phyloP scores from a whole-genome alignment of 805 yeast genomes.

The Candida tallmaniae region DNA sequence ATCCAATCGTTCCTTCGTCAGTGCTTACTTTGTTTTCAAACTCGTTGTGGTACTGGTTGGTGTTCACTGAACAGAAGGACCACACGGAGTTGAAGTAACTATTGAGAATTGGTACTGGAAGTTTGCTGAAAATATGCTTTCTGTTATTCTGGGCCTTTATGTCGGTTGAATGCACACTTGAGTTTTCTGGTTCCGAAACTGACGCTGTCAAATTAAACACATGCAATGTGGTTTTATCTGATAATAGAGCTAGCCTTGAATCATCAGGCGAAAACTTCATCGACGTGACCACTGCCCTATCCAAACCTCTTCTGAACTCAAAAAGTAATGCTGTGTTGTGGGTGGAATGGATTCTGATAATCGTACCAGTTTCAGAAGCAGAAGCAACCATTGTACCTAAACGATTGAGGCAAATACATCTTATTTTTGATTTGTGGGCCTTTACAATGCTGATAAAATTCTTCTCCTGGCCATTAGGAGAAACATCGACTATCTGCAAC shows the following conservation, averaged over 20 bases:
- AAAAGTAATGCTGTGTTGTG: conserved; percentile 63
- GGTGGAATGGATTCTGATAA: conserved; percentile 70
- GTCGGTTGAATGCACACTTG: conserved; percentile 7
- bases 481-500: conserved; percentile 71
- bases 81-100: conserved; percentile 79
- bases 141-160: conserved; percentile 36
- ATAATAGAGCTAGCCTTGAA: conserved; percentile 71
- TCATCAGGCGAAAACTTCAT: conserved; percentile 82
- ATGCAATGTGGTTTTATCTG: conserved; percentile 88
- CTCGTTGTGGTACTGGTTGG: conserved; percentile 34
- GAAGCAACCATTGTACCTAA: conserved; percentile 70
- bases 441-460: conserved; percentile 64
- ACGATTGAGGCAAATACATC: conserved; percentile 59
- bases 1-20: conserved; percentile 48
- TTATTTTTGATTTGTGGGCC: conserved; percentile 68
- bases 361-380: conserved; percentile 79
- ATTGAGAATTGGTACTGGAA: conserved; percentile 54
- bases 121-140: conserved; percentile 58
- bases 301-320: conserved; percentile 88
- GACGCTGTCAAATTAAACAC: conserved; percentile 52
- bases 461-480: conserved; percentile 59
- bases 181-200: conserved; percentile 4
- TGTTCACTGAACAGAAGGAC: conserved; percentile 77
- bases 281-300: conserved; percentile 74
- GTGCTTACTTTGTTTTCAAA: conserved; percentile 7